phyloP scores from a whole-genome alignment of 768 basidiomycete genomes.

The Tylopilus rubrobrunneus region DNA sequence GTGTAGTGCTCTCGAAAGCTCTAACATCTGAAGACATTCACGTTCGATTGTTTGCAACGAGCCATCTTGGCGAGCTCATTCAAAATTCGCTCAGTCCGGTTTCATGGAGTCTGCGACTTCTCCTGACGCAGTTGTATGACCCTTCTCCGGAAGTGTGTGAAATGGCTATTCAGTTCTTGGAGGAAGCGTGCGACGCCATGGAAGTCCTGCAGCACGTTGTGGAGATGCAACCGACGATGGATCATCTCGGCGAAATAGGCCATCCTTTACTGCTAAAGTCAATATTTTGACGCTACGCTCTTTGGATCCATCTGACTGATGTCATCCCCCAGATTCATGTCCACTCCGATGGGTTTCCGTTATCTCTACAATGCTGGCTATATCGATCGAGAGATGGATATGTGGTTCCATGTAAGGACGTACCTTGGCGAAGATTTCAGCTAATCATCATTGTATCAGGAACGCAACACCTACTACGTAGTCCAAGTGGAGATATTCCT shows the following conservation, averaged over 20 bases:
- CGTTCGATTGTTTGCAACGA: slow-evolving; percentile 84
- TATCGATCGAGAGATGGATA: slow-evolving; percentile 92
- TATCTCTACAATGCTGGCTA: slow-evolving; percentile 91
- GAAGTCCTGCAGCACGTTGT: slow-evolving; percentile 87
- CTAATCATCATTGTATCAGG: slow-evolving; percentile 45
- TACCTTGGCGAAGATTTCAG: background rate
- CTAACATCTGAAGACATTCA: slow-evolving; percentile 92
- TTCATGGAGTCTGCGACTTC: slow-evolving; percentile 85
- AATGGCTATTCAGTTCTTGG: slow-evolving; percentile 82
- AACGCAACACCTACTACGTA: slow-evolving; percentile 90
- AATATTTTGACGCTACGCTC: slow-evolving; percentile 18
- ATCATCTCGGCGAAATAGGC: slow-evolving; percentile 92
- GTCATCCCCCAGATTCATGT: slow-evolving; percentile 70
- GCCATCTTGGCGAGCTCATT: slow-evolving; percentile 79
- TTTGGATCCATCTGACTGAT: background rate
- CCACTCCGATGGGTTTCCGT: slow-evolving; percentile 86
- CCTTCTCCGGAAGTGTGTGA: slow-evolving; percentile 87
- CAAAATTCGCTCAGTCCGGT: slow-evolving; percentile 58
- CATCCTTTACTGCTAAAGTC: slow-evolving; percentile 86
- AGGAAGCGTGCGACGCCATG: slow-evolving; percentile 83
- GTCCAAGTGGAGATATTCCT: slow-evolving; percentile 93
- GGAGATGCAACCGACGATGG: slow-evolving; percentile 90
- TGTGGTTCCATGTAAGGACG: slow-evolving; percentile 84
- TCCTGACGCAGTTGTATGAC: slow-evolving; percentile 95
- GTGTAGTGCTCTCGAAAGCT: slow-evolving; percentile 91